These are phyloP conservation scores for Calycina marina DNA, from an alignment of 2,329 filamentous ascomycete genomes.

Conservation along the genomic window DNA sequence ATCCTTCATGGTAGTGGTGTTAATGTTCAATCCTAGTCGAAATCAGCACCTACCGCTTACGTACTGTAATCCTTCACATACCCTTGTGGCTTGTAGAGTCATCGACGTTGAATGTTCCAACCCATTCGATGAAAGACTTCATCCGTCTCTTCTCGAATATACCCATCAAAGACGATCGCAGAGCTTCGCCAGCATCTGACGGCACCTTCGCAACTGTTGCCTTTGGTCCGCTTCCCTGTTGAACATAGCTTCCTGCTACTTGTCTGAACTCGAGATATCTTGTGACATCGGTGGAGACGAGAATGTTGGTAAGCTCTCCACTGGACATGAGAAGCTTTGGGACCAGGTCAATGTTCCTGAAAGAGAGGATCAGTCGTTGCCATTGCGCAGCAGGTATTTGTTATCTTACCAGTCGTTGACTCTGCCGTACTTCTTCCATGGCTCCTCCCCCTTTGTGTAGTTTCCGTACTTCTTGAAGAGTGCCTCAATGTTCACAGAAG, in stretches of 20 bases:
- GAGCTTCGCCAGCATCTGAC: constrained; percentile 77
- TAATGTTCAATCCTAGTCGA: constrained; percentile 61
- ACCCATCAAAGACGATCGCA: constrained; percentile 89
- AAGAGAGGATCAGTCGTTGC: not conserved
- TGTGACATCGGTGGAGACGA: constrained; percentile 88
- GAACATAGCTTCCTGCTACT: constrained; percentile 91
- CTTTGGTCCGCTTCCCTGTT: constrained; percentile 69
- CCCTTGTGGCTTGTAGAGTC: constrained; percentile 83
- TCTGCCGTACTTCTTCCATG: constrained; percentile 96
- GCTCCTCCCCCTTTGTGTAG: constrained; percentile 63
- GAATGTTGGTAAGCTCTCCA: constrained; percentile 94
- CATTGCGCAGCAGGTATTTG: not conserved
- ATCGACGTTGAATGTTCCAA: constrained; percentile 70
- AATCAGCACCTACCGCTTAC: no score
- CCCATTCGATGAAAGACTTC: constrained; percentile 93
- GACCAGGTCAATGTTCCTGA: constrained; percentile 79
- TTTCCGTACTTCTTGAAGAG: constrained; percentile 97
- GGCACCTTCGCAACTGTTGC: constrained; percentile 95
- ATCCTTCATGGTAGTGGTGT: constrained; percentile 82
- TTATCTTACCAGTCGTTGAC: constrained; percentile 69
- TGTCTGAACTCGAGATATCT: constrained; percentile 86
- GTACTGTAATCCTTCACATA: constrained; percentile 27
- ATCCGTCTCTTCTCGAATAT: constrained; percentile 95
- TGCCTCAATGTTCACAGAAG: constrained; percentile 91
- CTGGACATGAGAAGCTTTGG: constrained; percentile 98